Conservation (phyloP, 495 filamentous ascomycete genomes). For the Amphirosellinia nigrospora region DNA sequence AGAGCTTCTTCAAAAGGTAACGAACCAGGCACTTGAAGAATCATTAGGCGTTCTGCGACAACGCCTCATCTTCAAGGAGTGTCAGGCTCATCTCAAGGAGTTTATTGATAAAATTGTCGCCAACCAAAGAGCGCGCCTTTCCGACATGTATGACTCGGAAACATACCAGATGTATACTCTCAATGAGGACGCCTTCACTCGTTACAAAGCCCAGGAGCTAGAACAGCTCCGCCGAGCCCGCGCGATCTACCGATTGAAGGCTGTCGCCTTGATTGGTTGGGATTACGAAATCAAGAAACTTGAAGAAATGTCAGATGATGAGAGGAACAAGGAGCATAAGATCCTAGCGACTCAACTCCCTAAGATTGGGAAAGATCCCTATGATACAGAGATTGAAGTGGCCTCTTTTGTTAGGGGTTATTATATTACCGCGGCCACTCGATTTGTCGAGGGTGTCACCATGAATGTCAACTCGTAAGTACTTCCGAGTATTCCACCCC, state of each 20-base stretch:
- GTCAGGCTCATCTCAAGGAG: conserved; percentile 36
- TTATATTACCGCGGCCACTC: conserved; percentile 55
- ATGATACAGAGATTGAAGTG: conserved; percentile 53
- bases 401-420: conserved; percentile 59
- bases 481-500: neutral
- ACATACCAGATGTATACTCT: conserved; percentile 49
- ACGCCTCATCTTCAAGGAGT: conserved; percentile 48
- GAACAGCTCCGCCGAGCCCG: conserved; percentile 40
- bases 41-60: conserved; percentile 47
- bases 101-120: conserved; percentile 43
- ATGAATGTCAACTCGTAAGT: conserved; percentile 49
- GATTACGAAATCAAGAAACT: conserved; percentile 26
- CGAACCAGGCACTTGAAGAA: conserved; percentile 39
- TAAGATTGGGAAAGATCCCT: conserved; percentile 52
- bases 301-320: conserved; percentile 49
- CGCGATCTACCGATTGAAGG: conserved; percentile 45
- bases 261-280: conserved; percentile 40
- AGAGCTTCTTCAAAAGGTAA: conserved; percentile 37
- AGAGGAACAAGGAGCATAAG: conserved; percentile 24
- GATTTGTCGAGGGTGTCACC: conserved; percentile 57
- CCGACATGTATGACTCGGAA: conserved; percentile 46
- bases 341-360: conserved; percentile 37
- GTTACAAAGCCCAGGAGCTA: conserved; percentile 45
- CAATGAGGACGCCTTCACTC: conserved; percentile 45
- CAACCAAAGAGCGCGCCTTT: conserved; percentile 37